Conservation (phyloP, 2,329 filamentous ascomycete genomes). For the Rugonectria rugulosa region DNA sequence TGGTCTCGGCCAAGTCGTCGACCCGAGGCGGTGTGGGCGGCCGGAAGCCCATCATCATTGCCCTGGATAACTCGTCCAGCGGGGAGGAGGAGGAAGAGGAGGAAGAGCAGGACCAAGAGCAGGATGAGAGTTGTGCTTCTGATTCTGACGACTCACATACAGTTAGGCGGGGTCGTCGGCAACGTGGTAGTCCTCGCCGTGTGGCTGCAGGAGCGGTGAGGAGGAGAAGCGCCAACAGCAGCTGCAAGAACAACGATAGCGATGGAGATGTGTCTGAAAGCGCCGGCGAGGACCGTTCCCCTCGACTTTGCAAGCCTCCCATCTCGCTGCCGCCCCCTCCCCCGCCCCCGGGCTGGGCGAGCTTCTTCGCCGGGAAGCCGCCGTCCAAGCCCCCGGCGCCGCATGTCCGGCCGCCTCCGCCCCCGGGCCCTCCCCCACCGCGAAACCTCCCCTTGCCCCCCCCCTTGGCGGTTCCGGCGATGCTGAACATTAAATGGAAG, state of each 20-base stretch:
- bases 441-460: no score
- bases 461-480: conserved; percentile 23
- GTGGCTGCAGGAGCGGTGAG: conserved; percentile 21
- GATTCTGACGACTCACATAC: conserved; percentile 34
- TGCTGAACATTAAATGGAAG: conserved; percentile 39
- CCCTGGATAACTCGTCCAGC: conserved; percentile 28
- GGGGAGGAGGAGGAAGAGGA: conserved; percentile 10
- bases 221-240: conserved; percentile 16
- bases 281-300: background rate
- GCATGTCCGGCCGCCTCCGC: conserved; percentile 2
- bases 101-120: conserved; percentile 23
- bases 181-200: conserved; percentile 22
- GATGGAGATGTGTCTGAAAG: conserved; percentile 1
- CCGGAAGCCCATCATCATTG: conserved; percentile 28
- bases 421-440: background rate
- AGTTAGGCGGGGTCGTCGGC: conserved; percentile 20
- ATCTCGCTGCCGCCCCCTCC: background rate
- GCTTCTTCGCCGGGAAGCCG: background rate
- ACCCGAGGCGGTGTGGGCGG: conserved; percentile 22
- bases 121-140: conserved; percentile 4
- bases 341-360: background rate
- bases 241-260: conserved; percentile 12
- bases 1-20: conserved; percentile 11
- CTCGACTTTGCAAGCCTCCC: background rate
- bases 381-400: background rate